These are phyloP conservation scores for Neofusicoccum cordaticola DNA, from an alignment of 2,329 filamentous ascomycete genomes.

Conservation along the genomic window DNA sequence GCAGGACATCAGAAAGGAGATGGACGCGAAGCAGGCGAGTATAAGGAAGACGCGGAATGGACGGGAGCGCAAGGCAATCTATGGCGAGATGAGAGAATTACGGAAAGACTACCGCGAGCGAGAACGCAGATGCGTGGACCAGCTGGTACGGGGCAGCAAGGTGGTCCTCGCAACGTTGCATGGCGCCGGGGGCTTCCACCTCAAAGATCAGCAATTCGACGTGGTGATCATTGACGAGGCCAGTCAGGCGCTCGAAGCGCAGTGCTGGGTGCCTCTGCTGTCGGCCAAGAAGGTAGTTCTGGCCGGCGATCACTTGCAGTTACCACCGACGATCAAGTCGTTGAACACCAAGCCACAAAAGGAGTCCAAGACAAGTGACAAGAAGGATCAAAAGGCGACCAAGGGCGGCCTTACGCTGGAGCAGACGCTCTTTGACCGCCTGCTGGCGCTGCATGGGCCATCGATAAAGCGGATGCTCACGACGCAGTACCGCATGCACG, in stretches of 20 bases:
- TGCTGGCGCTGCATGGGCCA: constrained; percentile 76
- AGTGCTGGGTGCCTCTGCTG: constrained; percentile 92
- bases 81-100: constrained; percentile 78
- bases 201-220: constrained; percentile 79
- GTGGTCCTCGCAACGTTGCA: constrained; percentile 92
- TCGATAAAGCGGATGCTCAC: constrained; percentile 92
- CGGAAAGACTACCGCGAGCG: constrained; percentile 85
- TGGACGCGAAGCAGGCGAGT: constrained; percentile 86
- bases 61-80: constrained; percentile 75
- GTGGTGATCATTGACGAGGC: constrained; percentile 95
- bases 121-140: constrained; percentile 76
- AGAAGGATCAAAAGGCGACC: constrained; percentile 45
- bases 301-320: constrained; percentile 89
- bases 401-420: constrained; percentile 65
- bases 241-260: constrained; percentile 90
- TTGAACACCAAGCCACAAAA: constrained; percentile 42
- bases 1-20: constrained; percentile 83
- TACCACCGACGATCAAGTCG: constrained; percentile 93
- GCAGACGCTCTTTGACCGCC: constrained; percentile 87
- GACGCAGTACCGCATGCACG: constrained; percentile 97
- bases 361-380: constrained; percentile 26
- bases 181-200: constrained; percentile 81
- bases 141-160: constrained; percentile 71
- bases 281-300: constrained; percentile 78
- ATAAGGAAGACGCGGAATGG: constrained; percentile 84